These are phyloP conservation scores for Croton laevigatus DNA, from an alignment of 441 rosid genomes.

Conservation along the genomic window DNA sequence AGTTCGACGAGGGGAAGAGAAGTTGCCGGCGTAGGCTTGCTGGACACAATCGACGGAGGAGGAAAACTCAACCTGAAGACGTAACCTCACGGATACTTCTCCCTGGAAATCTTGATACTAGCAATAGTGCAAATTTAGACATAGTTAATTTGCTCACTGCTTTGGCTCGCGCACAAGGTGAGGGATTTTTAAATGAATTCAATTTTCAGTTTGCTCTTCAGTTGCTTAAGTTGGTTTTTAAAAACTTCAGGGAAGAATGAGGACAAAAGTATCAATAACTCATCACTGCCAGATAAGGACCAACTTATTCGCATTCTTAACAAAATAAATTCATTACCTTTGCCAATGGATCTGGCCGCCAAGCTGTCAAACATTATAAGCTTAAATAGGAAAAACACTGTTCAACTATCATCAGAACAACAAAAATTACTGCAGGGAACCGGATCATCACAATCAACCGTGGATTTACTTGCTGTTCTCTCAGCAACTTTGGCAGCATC, in stretches of 20 bases:
- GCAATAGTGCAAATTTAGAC: constrained; percentile 44
- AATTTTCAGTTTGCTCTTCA: not conserved
- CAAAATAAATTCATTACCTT: constrained; percentile 75
- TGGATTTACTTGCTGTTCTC: constrained; percentile 70
- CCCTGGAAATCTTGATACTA: constrained; percentile 41
- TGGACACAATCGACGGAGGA: constrained; percentile 56
- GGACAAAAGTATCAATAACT: constrained; percentile 33
- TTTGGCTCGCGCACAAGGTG: constrained; percentile 68
- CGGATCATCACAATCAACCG: constrained; percentile 54
- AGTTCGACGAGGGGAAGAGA: constrained; percentile 54
- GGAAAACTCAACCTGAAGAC: constrained; percentile 74
- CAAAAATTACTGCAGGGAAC: constrained; percentile 43
- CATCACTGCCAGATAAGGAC: constrained; percentile 54
- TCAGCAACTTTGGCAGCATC: constrained; percentile 63
- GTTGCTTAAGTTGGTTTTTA: constrained; percentile 20
- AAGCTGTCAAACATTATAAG: constrained; percentile 50
- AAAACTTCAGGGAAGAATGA: constrained; percentile 50
- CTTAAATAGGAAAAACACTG: constrained; percentile 45
- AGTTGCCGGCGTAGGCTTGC: constrained; percentile 62
- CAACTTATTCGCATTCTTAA: constrained; percentile 69
- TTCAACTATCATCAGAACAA: constrained; percentile 35
- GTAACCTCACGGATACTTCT: constrained; percentile 44
- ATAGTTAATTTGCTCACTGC: constrained; percentile 63
- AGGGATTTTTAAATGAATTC: constrained; percentile 12
- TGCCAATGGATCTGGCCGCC: constrained; percentile 65